phyloP scores from a whole-genome alignment of 176 grass and related monocot genomes.

The Elaeis guineensis region DNA sequence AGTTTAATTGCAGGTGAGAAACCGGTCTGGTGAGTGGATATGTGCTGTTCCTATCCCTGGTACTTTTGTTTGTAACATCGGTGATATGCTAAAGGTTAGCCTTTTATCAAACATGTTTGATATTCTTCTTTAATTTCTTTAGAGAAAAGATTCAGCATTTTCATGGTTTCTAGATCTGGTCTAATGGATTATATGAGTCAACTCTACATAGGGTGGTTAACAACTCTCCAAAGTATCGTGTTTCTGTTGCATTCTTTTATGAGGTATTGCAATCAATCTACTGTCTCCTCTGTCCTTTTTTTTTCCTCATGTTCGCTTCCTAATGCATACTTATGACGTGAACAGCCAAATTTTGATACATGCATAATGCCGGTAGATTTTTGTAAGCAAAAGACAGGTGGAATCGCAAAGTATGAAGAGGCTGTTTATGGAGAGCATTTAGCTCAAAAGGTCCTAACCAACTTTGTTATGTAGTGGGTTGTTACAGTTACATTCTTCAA shows the following conservation, averaged over 20 bases:
- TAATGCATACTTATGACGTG: not conserved
- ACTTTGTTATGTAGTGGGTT: slow-evolving; percentile 23
- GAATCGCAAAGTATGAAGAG: slow-evolving; percentile 36
- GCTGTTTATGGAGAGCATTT: slow-evolving; percentile 79
- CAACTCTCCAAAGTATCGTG: slow-evolving; percentile 61
- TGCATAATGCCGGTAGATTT: slow-evolving; percentile 49
- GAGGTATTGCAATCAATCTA: slow-evolving; percentile 34
- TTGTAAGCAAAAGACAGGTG: slow-evolving; percentile 56
- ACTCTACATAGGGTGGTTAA: slow-evolving; percentile 82
- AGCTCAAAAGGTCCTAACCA: slow-evolving; percentile 54
- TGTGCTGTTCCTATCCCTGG: slow-evolving; percentile 62
- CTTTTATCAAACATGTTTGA: too few species aligned
- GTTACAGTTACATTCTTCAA: too few species aligned
- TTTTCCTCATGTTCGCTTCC: not conserved
- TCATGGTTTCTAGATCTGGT: slow-evolving; percentile 55
- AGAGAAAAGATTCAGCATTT: not conserved
- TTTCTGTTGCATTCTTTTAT: slow-evolving; percentile 77
- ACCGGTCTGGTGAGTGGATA: slow-evolving; percentile 79
- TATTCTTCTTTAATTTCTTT: too few species aligned
- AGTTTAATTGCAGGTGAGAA: slow-evolving; percentile 50
- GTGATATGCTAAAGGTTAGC: slow-evolving; percentile 86
- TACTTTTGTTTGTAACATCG: slow-evolving; percentile 90
- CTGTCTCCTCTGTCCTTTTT: not conserved
- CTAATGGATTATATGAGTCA: slow-evolving; percentile 79
- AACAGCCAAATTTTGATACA: slow-evolving; percentile 80